Percentiles rank a stretch among this genome's conserved stretches.
Evolutionary conservation across 2,329 filamentous ascomycete species (phyloP).

Genomic region (Xylariaceae sp.): DNA sequence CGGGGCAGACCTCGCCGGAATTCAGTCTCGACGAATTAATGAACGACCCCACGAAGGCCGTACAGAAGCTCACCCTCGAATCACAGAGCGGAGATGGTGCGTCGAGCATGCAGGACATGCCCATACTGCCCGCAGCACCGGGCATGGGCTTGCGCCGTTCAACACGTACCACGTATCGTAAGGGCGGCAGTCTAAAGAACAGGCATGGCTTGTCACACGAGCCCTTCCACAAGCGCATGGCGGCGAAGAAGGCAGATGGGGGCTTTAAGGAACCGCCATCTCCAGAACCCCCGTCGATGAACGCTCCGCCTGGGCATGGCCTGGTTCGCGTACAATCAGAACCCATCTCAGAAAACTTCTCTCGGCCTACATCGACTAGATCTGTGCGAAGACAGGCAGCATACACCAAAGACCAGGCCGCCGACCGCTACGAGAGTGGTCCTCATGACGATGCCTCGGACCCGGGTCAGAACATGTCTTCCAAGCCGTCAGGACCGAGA

Average conservation of each 20-base stretch:
- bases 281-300: slow-evolving; percentile 32
- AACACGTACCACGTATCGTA: slow-evolving; percentile 84
- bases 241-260: slow-evolving; percentile 52
- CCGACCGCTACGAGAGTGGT: slow-evolving; percentile 32
- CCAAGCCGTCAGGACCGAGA: slow-evolving; percentile 12
- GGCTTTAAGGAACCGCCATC: slow-evolving; percentile 33
- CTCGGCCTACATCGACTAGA: slow-evolving; percentile 48
- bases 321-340: slow-evolving; percentile 64
- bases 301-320: slow-evolving; percentile 41
- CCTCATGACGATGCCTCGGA: slow-evolving; percentile 24
- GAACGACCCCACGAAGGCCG: slow-evolving; percentile 65
- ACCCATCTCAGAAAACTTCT: slow-evolving; percentile 56
- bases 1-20: slow-evolving; percentile 45
- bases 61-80: slow-evolving; percentile 60
- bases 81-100: slow-evolving; percentile 37
- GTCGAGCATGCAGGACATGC: slow-evolving; percentile 60
- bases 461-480: slow-evolving; percentile 36
- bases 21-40: slow-evolving; percentile 76
- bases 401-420: slow-evolving; percentile 36
- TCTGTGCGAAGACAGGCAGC: slow-evolving; percentile 41
- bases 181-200: slow-evolving; percentile 80
- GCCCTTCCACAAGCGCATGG: slow-evolving; percentile 69
- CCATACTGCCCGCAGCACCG: slow-evolving; percentile 72
- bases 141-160: slow-evolving; percentile 80
- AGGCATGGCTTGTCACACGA: slow-evolving; percentile 70